A percentile compares a stretch with the other conserved stretches of the same genome.
phyloP scores from a whole-genome alignment of 495 filamentous ascomycete genomes.

The Durotheca rogersii region DNA sequence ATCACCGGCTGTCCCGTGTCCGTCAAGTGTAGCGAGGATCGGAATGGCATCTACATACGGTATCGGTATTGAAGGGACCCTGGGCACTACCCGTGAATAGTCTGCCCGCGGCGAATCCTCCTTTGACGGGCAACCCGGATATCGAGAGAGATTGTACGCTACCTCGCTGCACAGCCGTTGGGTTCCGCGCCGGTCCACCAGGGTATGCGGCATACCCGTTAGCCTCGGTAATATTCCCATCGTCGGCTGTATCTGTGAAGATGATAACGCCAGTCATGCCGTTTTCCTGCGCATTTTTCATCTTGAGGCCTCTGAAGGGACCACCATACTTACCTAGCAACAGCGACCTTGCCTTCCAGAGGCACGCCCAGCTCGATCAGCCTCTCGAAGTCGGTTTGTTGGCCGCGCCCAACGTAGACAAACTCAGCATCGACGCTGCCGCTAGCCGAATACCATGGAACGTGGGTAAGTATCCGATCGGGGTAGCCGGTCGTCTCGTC shows the following conservation, averaged over 20 bases:
- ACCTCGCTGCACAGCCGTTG: slow-evolving; percentile 79
- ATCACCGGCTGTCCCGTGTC: slow-evolving; percentile 69
- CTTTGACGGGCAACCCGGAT: slow-evolving; percentile 62
- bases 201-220: slow-evolving; percentile 78
- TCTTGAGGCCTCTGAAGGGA: slow-evolving; percentile 79
- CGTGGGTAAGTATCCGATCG: slow-evolving; percentile 72
- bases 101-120: slow-evolving; percentile 71
- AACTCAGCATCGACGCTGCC: slow-evolving; percentile 73
- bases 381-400: slow-evolving; percentile 74
- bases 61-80: slow-evolving; percentile 83
- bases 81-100: slow-evolving; percentile 60
- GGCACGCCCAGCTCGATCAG: slow-evolving; percentile 66
- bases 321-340: slow-evolving; percentile 80
- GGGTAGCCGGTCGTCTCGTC: slow-evolving; percentile 68
- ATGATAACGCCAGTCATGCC: slow-evolving; percentile 81
- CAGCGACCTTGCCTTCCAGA: slow-evolving; percentile 75
- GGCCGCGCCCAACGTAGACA: slow-evolving; percentile 78
- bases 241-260: slow-evolving; percentile 79
- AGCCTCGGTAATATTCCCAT: slow-evolving; percentile 71
- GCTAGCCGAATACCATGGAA: slow-evolving; percentile 88
- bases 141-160: slow-evolving; percentile 73
- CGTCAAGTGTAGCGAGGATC: slow-evolving; percentile 76
- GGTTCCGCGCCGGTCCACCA: slow-evolving; percentile 75
- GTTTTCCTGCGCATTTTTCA: slow-evolving; percentile 80
- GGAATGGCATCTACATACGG: slow-evolving; percentile 79